Evolutionary conservation across 192 early-diverging fungal genomes (phyloP), one percentile per base, ranked within the genome.

Genomic region (Coemansia sp.): DNA sequence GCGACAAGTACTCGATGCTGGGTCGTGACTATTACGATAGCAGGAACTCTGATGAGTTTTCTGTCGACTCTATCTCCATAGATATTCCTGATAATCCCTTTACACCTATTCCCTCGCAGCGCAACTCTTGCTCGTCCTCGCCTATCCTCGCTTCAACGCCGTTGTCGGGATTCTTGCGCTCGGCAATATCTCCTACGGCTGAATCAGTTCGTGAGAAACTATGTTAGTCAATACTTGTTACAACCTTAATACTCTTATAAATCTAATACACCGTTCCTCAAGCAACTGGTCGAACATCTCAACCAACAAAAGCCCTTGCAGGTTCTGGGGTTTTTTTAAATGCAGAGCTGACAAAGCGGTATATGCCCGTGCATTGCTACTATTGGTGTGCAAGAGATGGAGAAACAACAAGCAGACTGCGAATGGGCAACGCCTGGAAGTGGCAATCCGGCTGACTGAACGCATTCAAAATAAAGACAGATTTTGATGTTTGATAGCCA

Each of bases 1-100:
- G 74, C 41, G 80, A 85, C 71, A 79, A 80, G 59, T 79, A 84
- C 62, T 76, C 73, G 67, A 79, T 73, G 68, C 68, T 84, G 35
- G 77, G 77, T 30, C 71, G 74, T 38, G 82, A 75, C 39, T 71
- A 80, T 39, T 69, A 71, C 37, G 77, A 80, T 56, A 70, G 64
- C 61, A 37, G 71, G 2, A 69, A 68, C 61, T 80, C 71, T 47
- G 71, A 74, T 0, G 78, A 67, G 62, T 53, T 71, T 24, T 68
- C 66, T n/a, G 61, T 49, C 22, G 76, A 78, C 60, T 70, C 78
- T 10, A 70, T 81, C 18, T 69, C 78, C 27, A 81, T 81, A 43
- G 78, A 70, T 1, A 68, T 81, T n/a, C 69, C 78, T 0, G 78
- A 75, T 3, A 61, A 65, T 29, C 66, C 73, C 11, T 65, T 65